A percentile compares a stretch with the other conserved stretches of the same genome.
Evolutionary conservation across 2,329 filamentous ascomycete species (phyloP).

Genomic region (Plenodomus biglobosus): DNA sequence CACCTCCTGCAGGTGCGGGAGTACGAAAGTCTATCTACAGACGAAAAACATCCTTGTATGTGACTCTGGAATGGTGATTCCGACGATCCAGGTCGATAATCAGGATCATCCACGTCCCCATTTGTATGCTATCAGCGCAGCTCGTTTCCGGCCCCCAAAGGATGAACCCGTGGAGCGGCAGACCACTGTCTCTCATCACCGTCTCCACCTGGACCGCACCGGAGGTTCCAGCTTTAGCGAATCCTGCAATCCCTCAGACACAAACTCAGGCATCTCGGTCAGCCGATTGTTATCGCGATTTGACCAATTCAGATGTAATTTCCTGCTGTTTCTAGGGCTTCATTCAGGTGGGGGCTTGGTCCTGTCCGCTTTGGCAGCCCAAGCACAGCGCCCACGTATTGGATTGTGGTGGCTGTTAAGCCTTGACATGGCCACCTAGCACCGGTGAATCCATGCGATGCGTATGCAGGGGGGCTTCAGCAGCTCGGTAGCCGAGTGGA

Average conservation of each 20-base stretch:
- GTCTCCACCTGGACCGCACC: slow-evolving; percentile 12
- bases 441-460: slow-evolving; percentile 32
- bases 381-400: slow-evolving; percentile 29
- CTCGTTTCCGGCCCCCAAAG: slow-evolving; percentile 23
- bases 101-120: slow-evolving; percentile 6
- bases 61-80: slow-evolving; percentile 11
- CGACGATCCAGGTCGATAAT: slow-evolving; percentile 6
- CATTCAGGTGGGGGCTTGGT: slow-evolving; percentile 5
- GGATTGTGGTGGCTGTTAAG: slow-evolving; percentile 31
- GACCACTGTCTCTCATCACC: slow-evolving; percentile 16
- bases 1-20: slow-evolving; percentile 31
- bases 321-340: slow-evolving; percentile 28
- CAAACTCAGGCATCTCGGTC: slow-evolving; percentile 13
- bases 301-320: slow-evolving; percentile 23
- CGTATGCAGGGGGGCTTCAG: slow-evolving; percentile 13
- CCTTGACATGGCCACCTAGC: slow-evolving; percentile 9
- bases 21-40: slow-evolving; percentile 16
- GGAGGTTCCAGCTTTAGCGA: slow-evolving; percentile 11
- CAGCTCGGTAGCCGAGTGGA: not conserved
- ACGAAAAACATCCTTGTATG: slow-evolving; percentile 14
- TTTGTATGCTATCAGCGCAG: not conserved
- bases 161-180: slow-evolving; percentile 17
- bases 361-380: slow-evolving; percentile 24
- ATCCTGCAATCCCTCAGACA: slow-evolving; percentile 15
- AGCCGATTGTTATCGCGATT: slow-evolving; percentile 24